Evolutionary conservation across 2,329 filamentous ascomycete genomes (phyloP), one percentile per base, ranked within the genome.

Genomic region (Aspergillus novoparasiticus): DNA sequence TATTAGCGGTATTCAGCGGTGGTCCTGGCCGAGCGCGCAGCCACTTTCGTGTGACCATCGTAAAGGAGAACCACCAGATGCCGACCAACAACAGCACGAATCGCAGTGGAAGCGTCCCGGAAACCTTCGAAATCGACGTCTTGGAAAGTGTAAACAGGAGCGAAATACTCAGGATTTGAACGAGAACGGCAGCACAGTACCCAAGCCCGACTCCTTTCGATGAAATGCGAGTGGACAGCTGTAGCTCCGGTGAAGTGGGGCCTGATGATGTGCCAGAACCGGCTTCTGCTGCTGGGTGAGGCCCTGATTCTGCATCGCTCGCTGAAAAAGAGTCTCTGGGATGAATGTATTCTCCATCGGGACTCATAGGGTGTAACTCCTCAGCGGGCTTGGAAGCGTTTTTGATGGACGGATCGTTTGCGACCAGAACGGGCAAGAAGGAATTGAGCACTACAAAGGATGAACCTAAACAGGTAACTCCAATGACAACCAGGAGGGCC

Each of bases 391-490:
- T 64, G n/a, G 36, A 19, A 1, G 66, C 60, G 19, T 72, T 73
- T 59, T 77, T 77, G 14, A 84, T 74, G 0, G 79, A 80, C 1
- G 90, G 88, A 75, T 97, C 92, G 71, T 95, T 89, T 51, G 93
- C 86, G 61, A 97, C 94, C 3, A 97, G 84, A 3, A 97, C 83
- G 0, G 94, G 94, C 30, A 97, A 83, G 70, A 96, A 97, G 0
- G 93, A 96, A 78, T 97, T 97, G 30, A 97, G 82, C 6, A 97
- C 84, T 3, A 97, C 94, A 73, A 96, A 97, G 0, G 92, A 96
- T 4, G 93, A 92, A 6, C 94, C 94, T 67, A 96, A 93, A 48
- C 91, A 93, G 1, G 91, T 94, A 72, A 97, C 96, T 21, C 93
- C 91, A 48, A 97, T 82, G 64, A 97, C 90, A 21, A 93, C 93